phyloP scores from a whole-genome alignment of 805 yeast genomes.

The Hermanozyma aechmeae region DNA sequence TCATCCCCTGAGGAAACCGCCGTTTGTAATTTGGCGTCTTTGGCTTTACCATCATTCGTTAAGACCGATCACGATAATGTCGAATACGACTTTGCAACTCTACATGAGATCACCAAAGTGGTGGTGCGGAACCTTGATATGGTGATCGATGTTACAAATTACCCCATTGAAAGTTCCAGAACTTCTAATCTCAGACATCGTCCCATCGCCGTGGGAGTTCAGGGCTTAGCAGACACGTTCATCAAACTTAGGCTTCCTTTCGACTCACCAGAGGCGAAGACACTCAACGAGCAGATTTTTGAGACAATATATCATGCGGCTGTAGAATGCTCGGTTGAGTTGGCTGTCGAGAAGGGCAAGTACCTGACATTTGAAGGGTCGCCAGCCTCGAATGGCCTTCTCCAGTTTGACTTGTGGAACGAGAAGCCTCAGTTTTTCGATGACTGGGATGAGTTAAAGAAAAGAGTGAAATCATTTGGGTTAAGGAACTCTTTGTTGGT shows the following conservation, averaged over 20 bases:
- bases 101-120: constrained; percentile 73
- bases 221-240: constrained; percentile 89
- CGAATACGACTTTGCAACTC: constrained; percentile 59
- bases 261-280: constrained; percentile 71
- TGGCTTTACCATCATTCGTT: constrained; percentile 79
- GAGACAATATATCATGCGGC: constrained; percentile 96
- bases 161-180: constrained; percentile 75
- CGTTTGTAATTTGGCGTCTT: constrained; percentile 88
- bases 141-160: constrained; percentile 76
- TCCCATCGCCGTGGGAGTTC: constrained; percentile 97
- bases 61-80: constrained; percentile 34
- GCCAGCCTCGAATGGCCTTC: constrained; percentile 77
- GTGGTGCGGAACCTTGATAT: constrained; percentile 70
- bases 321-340: constrained; percentile 75
- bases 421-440: constrained; percentile 65
- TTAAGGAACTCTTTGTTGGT: constrained; percentile 79
- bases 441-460: constrained; percentile 74
- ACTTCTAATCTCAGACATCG: constrained; percentile 73
- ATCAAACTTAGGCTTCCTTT: constrained; percentile 75
- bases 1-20: constrained; percentile 90
- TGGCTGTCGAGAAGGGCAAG: constrained; percentile 60
- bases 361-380: constrained; percentile 75
- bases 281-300: constrained; percentile 74
- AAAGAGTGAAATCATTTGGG: constrained; percentile 52
- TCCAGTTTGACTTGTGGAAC: constrained; percentile 87